Base-by-base conservation (phyloP, 192 early-diverging fungal species). In the Phycomyces blakesleeanus region DNA sequence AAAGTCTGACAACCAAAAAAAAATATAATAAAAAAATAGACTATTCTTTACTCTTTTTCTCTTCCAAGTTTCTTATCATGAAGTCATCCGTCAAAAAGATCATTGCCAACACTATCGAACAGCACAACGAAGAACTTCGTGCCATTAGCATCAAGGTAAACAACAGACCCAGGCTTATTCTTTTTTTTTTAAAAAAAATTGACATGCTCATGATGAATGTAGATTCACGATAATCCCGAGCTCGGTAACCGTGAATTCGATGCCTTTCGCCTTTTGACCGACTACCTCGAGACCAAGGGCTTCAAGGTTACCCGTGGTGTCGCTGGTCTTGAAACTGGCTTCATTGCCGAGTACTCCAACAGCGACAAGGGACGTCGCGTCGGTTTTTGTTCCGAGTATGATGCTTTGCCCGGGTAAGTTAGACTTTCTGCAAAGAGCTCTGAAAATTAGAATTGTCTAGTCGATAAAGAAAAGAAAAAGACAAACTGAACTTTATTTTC, bases 271-370 rank as follows among this genome's bases (percentile, higher is more conserved):
- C 42, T 87, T 16, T 76, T 94, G 51, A 81, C 87, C 0, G 62
- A 85, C 10, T 92, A 85, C 71, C 70, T 94, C 7, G 76, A 84
- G 61, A 58, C 57, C 26, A 72, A 85, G 51, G 89, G 87, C 16
- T 93, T 89, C 63, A 26, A 60, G 0, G 79, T 93, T 20, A 76
- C 78, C 16, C 82, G 77, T 1, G 53, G 77, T 12, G 86, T 81
- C 5, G 87, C 60, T 71, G 87, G 81, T 0, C 59, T 94, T 12
- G 73, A 83, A 44, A 94, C 92, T 0, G 88, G 89, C 0, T 94
- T 94, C 68, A 66, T 85, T 22, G 88, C 91, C 21, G 84, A 87
- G 34, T 89, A 83, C 60, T 61, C 63, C 9, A 69, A 83, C 18
- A 78, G 71, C 8, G 60, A 64, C 2, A 54, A 64, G n/a, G 81